phyloP scores from a whole-genome alignment of 352 stramenopile genomes.

The Globisporangium cederbergense region DNA sequence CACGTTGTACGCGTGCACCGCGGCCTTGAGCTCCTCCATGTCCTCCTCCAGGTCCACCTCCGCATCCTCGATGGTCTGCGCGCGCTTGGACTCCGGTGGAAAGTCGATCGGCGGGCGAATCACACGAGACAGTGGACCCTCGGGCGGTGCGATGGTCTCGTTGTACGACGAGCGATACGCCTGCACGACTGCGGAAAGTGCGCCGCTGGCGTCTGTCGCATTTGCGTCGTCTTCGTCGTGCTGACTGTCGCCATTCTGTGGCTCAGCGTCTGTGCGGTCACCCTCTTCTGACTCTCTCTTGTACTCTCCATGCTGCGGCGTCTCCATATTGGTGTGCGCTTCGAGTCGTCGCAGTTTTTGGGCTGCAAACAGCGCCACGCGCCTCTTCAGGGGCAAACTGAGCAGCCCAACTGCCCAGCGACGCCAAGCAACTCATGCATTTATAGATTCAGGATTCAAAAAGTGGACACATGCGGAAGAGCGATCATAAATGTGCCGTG shows the following conservation, averaged over 20 bases:
- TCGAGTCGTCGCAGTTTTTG: not conserved
- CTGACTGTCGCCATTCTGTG: slow-evolving; percentile 9
- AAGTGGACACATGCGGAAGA: not conserved
- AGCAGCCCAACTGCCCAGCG: not conserved
- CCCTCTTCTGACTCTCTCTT: not conserved
- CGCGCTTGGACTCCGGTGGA: slow-evolving; percentile 67
- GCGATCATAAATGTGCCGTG: too few species aligned
- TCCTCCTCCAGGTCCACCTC: slow-evolving; percentile 74
- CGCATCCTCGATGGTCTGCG: slow-evolving; percentile 63
- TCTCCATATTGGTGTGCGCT: not conserved
- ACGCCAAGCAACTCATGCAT: not conserved
- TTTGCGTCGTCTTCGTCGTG: not conserved
- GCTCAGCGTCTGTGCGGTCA: not conserved
- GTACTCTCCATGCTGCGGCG: not conserved
- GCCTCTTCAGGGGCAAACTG: not conserved
- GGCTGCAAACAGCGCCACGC: not conserved
- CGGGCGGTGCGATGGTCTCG: slow-evolving; percentile 48
- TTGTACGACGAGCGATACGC: slow-evolving; percentile 48
- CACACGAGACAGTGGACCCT: slow-evolving; percentile 34
- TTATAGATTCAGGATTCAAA: too few species aligned
- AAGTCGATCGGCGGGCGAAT: slow-evolving; percentile 62
- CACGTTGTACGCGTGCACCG: slow-evolving; percentile 79
- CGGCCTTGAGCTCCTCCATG: slow-evolving; percentile 79
- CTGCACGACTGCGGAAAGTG: slow-evolving; percentile 20
- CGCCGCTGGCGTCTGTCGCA: not conserved